Base-by-base conservation (phyloP, 139 green algal species). In the Chlorella vulgaris region DNA sequence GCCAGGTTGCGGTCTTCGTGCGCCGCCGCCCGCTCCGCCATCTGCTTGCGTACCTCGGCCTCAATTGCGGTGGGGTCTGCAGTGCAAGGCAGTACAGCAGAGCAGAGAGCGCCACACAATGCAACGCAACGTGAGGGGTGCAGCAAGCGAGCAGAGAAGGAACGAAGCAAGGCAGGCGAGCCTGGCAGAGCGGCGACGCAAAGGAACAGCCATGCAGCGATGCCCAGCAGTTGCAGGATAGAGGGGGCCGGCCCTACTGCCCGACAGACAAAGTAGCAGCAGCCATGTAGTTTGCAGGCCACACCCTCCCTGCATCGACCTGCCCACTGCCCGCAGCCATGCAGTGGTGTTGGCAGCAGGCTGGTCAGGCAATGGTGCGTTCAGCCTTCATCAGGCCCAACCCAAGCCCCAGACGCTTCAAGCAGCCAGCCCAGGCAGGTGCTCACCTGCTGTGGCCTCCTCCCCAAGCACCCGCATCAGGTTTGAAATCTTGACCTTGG, bases 401-500 rank as follows among this genome's bases (percentile, higher is more conserved):
- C 47, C 10, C 10, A 10, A 55, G 47, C 13, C 47, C 47, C 47
- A n/a, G n/a, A n/a, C n/a, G n/a, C n/a, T 55, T 55, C 47, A 10
- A 10, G 10, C 47, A 10, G 13, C 47, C 10, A 55, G 15, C 47
- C 47, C 47, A 55, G 47, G 13, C 47, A 55, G 47, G 6, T 3
- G 1, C 75, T 4, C 76, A 75, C 77, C 65, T 36, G 92, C 85
- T 19, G 91, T 90, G 1, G 94, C 91, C 71, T 98, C 90, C n/a
- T 89, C 87, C 10, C 94, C 96, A 83, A 99, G 84, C 84, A 99
- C 96, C 0, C 94, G 83, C 91, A 98, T 96, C 78, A 99, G 85
- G 90, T 99, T 99, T 85, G 90, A 92, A 51, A 99, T 94, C 88
- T 98, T 98, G 38, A 99, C 92, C 88, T 99, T 99, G 84, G 96